These are phyloP conservation scores for Metschnikowia vanudenii DNA, from an alignment of 805 yeast genomes.

Conservation along the genomic window DNA sequence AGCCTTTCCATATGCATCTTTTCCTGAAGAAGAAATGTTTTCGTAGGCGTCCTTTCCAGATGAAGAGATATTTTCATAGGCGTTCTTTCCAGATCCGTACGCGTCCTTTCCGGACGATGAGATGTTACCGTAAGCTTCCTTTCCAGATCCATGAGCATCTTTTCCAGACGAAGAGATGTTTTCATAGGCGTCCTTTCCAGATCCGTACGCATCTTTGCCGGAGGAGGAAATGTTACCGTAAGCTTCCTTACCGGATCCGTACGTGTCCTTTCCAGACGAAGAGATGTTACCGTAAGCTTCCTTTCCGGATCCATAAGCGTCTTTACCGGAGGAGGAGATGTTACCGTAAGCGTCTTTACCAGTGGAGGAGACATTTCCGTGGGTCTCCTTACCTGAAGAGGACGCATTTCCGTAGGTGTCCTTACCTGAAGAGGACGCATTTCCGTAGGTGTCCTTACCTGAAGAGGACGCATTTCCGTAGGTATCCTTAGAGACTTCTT, in stretches of 20 bases:
- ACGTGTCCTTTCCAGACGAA: neutral
- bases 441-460: conserved; percentile 8
- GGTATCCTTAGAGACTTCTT: neutral
- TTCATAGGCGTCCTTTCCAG: neutral
- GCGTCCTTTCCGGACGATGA: conserved; percentile 5
- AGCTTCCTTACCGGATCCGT: neutral
- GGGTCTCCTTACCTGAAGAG: conserved; percentile 5
- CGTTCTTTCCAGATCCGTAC: conserved; percentile 14
- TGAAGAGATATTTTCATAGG: conserved; percentile 12
- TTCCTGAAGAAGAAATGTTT: conserved; percentile 9
- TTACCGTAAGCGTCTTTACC: conserved; percentile 18
- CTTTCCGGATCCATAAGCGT: conserved; percentile 19
- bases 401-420: conserved; percentile 15
- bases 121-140: conserved; percentile 15
- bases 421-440: conserved; percentile 6
- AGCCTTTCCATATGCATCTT: neutral
- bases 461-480: conserved; percentile 1
- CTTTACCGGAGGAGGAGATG: conserved; percentile 10
- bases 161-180: conserved; percentile 3
- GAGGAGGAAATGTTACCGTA: conserved; percentile 1
- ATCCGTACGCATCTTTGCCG: no score
- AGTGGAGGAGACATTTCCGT: conserved; percentile 4
- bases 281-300: conserved; percentile 1
- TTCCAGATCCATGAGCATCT: conserved; percentile 12
- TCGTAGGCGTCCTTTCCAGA: conserved; percentile 20